Evolutionary conservation across 305 asterid species (phyloP), one percentile per base, ranked within the genome.

Genomic region (Fraxinus angustifolia): DNA sequence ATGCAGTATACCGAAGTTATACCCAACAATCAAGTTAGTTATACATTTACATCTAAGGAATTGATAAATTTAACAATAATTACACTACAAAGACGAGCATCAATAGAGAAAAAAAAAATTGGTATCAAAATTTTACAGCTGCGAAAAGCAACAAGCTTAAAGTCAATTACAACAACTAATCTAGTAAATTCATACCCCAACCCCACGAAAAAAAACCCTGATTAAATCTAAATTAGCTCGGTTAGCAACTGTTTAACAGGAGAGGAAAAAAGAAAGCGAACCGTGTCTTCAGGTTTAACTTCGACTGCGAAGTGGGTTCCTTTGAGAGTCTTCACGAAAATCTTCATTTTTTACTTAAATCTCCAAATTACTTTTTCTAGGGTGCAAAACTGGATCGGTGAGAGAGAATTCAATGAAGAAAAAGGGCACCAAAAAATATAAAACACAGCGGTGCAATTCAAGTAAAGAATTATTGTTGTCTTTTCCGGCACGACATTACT

Each of bases 301-400:
- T 90, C 89, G 80, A 93, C 79, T 83, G 91, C 92, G 85, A 93
- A 93, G 84, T 89, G 90, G 26, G 88, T 83, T 50, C 97, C 96
- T 87, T 91, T 93, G 78, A 93, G 88, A 78, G 91, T 93, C 89
- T 91, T 93, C 83, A 93, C 96, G 70, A 78, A 87, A 81, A 93
- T 86, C 92, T 90, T 93, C 97, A 93, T 93, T 70, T 68, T 73
- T 40, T 26, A 76, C 11, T 70, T 58, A 34, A 56, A 17, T 58
- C 6, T 60, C 50, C 36, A 42, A 36, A 73, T 67, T 78, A 67
- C 2, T 10, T 34, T 11, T 30, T 6, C 80, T 1, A 19, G 38
- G 21, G 42, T 21, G 80, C 50, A 19, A 83, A 78, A 33, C 82
- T 70, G 76, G 85, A 90, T 85, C 85, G 88, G 83, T 3, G 82